Evolutionary conservation across 1,284 basidiomycete genomes (phyloP).

Genomic region (Ceratobasidium sp.): DNA sequence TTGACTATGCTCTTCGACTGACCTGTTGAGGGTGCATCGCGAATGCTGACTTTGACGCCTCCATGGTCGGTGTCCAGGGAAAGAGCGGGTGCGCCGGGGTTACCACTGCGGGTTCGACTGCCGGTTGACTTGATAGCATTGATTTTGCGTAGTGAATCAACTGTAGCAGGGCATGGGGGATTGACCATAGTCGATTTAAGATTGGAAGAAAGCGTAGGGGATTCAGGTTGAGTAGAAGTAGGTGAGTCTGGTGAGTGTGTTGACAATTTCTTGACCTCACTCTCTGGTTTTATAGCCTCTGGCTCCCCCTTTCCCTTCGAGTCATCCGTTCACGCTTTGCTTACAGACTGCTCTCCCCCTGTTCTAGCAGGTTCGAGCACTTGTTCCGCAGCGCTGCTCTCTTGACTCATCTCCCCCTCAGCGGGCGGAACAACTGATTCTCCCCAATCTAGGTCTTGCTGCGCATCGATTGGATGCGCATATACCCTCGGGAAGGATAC

Average conservation of each 20-base stretch:
- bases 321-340: conserved; percentile 3
- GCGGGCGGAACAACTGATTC: conserved; percentile 34
- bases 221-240: not conserved
- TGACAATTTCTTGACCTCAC: not conserved
- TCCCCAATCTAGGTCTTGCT: conserved; percentile 19
- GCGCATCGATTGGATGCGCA: not conserved
- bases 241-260: not conserved
- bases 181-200: not conserved
- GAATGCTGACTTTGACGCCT: conserved; percentile 8
- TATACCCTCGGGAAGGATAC: conserved; percentile 12
- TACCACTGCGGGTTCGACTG: not conserved
- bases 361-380: conserved; percentile 3
- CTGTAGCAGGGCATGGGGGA: not conserved
- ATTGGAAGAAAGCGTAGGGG: not conserved
- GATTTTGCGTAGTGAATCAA: not conserved
- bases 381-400: conserved; percentile 29
- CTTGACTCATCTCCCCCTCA: conserved; percentile 33
- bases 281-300: conserved; percentile 22
- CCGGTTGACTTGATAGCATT: conserved; percentile 10
- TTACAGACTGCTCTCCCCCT: conserved; percentile 19
- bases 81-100: conserved; percentile 4
- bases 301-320: conserved; percentile 6
- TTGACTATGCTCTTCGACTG: not conserved
- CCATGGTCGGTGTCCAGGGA: not conserved
- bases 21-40: not conserved